Conservation (phyloP, 176 grass and related monocot species). For the Zoysia pacifica region DNA sequence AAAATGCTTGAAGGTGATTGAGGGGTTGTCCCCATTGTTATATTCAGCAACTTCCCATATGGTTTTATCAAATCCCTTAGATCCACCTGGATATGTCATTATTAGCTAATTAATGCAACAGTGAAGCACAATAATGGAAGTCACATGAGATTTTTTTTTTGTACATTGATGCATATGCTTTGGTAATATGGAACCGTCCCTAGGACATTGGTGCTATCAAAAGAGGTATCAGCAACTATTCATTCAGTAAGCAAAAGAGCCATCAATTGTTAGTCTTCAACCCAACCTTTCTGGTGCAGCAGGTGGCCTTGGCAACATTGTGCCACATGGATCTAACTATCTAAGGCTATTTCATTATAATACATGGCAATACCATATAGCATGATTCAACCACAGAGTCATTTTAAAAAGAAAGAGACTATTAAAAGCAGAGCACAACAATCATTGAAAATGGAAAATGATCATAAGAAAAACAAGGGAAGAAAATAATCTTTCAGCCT, state of each 20-base stretch:
- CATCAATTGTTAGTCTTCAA: background rate
- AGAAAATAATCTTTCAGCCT: too few species aligned
- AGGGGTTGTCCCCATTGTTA: slow-evolving; percentile 58
- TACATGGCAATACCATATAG: background rate
- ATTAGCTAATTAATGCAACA: slow-evolving; percentile 16
- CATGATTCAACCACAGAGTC: background rate
- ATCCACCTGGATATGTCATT: slow-evolving; percentile 57
- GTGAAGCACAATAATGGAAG: background rate
- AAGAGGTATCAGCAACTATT: background rate
- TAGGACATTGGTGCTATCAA: background rate
- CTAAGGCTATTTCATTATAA: too few species aligned
- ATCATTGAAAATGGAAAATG: too few species aligned
- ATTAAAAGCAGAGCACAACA: background rate
- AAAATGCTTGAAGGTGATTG: slow-evolving; percentile 82
- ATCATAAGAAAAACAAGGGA: too few species aligned
- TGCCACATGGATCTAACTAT: background rate
- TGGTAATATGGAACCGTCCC: background rate
- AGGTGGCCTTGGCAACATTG: too few species aligned
- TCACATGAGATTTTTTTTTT: background rate
- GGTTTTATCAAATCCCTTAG: slow-evolving; percentile 86
- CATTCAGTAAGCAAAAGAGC: background rate
- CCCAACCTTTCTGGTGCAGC: too few species aligned
- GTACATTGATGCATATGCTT: background rate
- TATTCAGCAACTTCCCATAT: slow-evolving; percentile 70
- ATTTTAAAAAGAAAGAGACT: background rate